phyloP scores from a whole-genome alignment of 257 asterid species.

The Solanum chmielewskii region DNA sequence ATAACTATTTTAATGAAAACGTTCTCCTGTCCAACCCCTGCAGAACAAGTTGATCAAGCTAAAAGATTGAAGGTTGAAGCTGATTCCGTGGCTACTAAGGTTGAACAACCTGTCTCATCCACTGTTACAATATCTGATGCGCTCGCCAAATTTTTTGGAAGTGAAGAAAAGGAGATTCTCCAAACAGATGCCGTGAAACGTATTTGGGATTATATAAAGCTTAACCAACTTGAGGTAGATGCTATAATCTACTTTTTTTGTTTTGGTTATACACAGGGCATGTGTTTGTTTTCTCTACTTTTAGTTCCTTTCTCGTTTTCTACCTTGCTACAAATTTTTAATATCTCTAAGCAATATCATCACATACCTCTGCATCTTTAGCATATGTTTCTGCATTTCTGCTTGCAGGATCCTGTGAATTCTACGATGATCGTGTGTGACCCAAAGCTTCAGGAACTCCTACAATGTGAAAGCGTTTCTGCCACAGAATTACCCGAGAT shows the following conservation, averaged over 20 bases:
- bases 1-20: background rate
- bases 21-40: background rate
- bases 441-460: conserved; percentile 42
- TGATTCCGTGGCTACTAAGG: conserved; percentile 11
- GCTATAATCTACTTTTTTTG: background rate
- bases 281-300: background rate
- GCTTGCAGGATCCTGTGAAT: conserved; percentile 38
- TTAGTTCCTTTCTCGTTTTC: background rate
- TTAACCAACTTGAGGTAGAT: conserved; percentile 58
- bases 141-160: conserved; percentile 43
- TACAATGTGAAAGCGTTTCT: conserved; percentile 49
- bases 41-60: conserved; percentile 44
- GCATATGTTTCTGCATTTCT: background rate
- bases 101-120: conserved; percentile 8
- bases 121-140: conserved; percentile 45
- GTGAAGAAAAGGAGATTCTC: conserved; percentile 42
- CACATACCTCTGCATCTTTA: background rate
- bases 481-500: conserved; percentile 44
- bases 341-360: background rate
- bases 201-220: conserved; percentile 64
- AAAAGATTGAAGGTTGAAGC: conserved; percentile 41
- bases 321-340: background rate
- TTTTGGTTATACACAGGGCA: background rate
- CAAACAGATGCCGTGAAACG: conserved; percentile 49
- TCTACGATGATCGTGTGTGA: conserved; percentile 38